Base-by-base conservation (phyloP, 139 green algal species). In the Pleodorina starrii region DNA sequence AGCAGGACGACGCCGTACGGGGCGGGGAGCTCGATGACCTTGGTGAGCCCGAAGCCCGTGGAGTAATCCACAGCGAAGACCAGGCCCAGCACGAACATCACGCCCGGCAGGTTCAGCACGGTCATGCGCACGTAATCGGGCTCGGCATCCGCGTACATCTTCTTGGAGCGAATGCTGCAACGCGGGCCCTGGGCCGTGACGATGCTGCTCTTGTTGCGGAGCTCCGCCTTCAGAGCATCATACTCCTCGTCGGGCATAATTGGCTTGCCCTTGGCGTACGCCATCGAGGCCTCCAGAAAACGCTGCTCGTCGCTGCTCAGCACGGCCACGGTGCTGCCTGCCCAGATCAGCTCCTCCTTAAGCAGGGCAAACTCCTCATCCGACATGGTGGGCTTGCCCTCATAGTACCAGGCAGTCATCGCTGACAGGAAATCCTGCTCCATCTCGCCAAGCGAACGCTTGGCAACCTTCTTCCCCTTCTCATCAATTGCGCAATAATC, bases 291-390 rank as follows among this genome's bases (percentile, higher is more conserved):
- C 86, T 99, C 96, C 82, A 99, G 93, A 92, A 98, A 99, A 12
- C 83, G 90, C 93, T 97, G 93, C 95, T 99, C 97, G 27, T 96
- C 93, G 9, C 40, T 63, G 78, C 93, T 92, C 6, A 96, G 91
- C 11, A 95, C 90, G 16, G 91, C 91, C 29, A 98, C 95, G 72
- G 96, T 97, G 93, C 93, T 97, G 86, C 97, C 97, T 25, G 73
- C 63, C 96, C 96, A 98, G 38, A 97, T 83, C n/a, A 99, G 92
- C 88, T 98, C 96, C 36, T 98, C 94, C 92, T 98, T 98, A 40
- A 99, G 92, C 14, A 95, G 89, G 32, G 95, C 90, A 87, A 98
- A 99, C 92, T 99, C 97, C 51, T 97, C 94, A 63, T 99, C 95
- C 7, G 77, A 92, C 85, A 99, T 92, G 1, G 84, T 92, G 12